Evolutionary conservation across 1,284 basidiomycete species (phyloP), one percentile per base, ranked within the genome.

Genomic region (Pyrrhoderma lamaoense): DNA sequence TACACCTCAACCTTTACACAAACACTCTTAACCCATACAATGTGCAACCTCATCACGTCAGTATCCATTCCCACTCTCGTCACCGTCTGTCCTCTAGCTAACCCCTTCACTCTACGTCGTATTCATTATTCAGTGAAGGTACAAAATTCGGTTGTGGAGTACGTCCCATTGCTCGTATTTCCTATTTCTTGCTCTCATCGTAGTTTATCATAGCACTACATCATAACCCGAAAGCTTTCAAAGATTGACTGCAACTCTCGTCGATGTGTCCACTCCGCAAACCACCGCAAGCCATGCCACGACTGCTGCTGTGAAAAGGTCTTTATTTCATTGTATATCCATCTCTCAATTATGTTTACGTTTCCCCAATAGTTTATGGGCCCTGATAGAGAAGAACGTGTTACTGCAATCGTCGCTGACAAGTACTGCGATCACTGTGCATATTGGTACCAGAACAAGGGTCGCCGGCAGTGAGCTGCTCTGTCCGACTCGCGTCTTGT

Each of bases 1-100:
- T 51, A 56, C 27, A 23, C 2, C 43, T 45, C 45, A 34, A 18
- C 45, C 54, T 25, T n/a, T 45, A 21, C 7, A 42, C n/a, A n/a
- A n/a, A n/a, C n/a, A n/a, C n/a, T 36, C 31, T 21, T 45, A 52
- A 42, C 27, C 27, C 36, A 35, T 36, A 53, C 58, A 60, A 87
- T 88, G 85, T 88, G 85, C 70, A 77, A 79, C 61, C 76, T 83
- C 56, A 75, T 79, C 63, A 86, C 84, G 85, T 86, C 57, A 51
- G 80, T 75, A 4, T 27, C 45, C n/a, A 8, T 44, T 46, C 52
- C 54, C 44, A 44, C 47, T 44, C 55, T 53, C 57, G 51, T 52
- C 8, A 37, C 37, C 11, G 27, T 11, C 11, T 5, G 5, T 42
- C 54, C 55, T 43, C 47, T 18, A 36, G 40, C 35, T 51, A 49